phyloP scores from a whole-genome alignment of 148 eudicot genomes.

The Vaccinium vitisidaea region DNA sequence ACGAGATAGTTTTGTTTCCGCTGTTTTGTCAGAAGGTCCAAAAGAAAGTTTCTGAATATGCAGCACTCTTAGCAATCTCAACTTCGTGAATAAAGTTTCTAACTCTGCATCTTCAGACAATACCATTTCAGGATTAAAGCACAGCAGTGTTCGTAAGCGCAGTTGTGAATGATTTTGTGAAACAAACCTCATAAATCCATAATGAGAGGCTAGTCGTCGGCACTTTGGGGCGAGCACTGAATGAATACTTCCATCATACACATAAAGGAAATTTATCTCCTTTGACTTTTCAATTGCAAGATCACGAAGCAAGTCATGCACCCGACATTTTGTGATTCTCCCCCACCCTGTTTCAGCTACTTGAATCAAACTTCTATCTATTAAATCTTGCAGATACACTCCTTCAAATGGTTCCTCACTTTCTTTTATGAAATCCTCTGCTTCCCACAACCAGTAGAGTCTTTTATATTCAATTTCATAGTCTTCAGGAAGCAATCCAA shows the following conservation, averaged over 20 bases:
- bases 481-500: constrained; percentile 7
- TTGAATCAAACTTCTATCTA: background rate
- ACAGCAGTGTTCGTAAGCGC: background rate
- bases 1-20: background rate
- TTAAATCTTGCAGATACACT: background rate
- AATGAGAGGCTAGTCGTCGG: background rate
- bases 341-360: background rate
- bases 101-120: background rate
- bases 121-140: too few relatives aligned
- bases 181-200: background rate
- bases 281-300: background rate
- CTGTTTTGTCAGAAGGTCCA: background rate
- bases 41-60: background rate
- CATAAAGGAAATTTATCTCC: background rate
- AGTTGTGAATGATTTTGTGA: background rate
- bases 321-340: background rate
- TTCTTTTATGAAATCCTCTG: background rate
- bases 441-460: background rate
- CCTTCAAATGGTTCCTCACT: background rate
- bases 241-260: background rate
- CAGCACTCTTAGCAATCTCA: background rate
- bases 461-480: background rate
- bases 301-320: background rate
- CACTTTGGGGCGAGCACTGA: background rate
- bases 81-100: background rate